These are phyloP conservation scores for Handroanthus guayacan DNA, from an alignment of 257 asterid species.

Conservation along the genomic window DNA sequence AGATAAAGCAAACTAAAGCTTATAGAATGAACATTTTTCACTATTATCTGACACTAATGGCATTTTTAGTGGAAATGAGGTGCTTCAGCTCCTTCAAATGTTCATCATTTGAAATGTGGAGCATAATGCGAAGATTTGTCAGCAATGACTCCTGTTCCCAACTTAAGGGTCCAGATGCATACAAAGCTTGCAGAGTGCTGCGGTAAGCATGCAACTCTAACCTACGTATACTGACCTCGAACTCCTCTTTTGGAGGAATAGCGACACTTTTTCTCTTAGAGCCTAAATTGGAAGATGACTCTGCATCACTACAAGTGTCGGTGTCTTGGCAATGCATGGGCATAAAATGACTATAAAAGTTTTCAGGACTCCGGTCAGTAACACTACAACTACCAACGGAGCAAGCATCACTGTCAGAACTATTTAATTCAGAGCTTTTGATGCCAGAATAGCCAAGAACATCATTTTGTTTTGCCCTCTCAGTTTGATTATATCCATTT, in stretches of 20 bases:
- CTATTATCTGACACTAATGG: conserved; percentile 51
- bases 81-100: conserved; percentile 85
- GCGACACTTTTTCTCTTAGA: conserved; percentile 46
- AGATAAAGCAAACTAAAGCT: conserved; percentile 29
- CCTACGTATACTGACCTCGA: conserved; percentile 69
- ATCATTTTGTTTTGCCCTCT: conserved; percentile 49
- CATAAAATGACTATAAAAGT: conserved; percentile 37
- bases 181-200: conserved; percentile 79
- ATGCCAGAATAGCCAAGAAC: conserved; percentile 45
- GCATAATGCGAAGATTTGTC: conserved; percentile 86
- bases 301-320: conserved; percentile 68
- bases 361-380: conserved; percentile 45
- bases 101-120: conserved; percentile 91
- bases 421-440: conserved; percentile 53
- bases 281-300: conserved; percentile 57
- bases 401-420: conserved; percentile 68
- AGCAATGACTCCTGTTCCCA: conserved; percentile 90
- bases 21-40: conserved; percentile 21
- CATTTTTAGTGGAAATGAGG: conserved; percentile 65
- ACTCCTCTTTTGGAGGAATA: conserved; percentile 55
- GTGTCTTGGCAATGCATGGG: conserved; percentile 46
- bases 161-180: conserved; percentile 94
- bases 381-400: conserved; percentile 91
- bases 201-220: conserved; percentile 92
- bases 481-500: conserved; percentile 54